These are phyloP conservation scores for Exserohilum turcica DNA, from an alignment of 2,329 filamentous ascomycete species.

Conservation along the genomic window DNA sequence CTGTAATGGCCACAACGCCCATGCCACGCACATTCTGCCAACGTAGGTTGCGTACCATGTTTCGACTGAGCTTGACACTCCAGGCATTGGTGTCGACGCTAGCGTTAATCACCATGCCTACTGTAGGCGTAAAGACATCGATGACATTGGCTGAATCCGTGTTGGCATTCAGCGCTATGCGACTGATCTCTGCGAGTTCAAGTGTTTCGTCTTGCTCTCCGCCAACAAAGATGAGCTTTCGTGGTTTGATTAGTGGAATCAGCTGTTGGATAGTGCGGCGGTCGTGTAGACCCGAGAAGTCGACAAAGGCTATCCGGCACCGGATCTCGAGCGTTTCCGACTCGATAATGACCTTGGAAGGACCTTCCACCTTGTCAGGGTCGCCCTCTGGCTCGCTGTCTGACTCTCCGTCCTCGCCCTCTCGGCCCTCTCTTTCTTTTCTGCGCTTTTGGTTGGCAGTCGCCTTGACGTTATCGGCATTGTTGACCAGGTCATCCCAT, in stretches of 20 bases:
- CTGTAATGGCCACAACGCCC: slow-evolving; percentile 91
- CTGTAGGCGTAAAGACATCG: slow-evolving; percentile 78
- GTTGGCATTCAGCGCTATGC: slow-evolving; percentile 63
- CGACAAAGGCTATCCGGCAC: slow-evolving; percentile 81
- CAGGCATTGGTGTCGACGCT: slow-evolving; percentile 98
- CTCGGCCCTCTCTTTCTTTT: slow-evolving; percentile 45
- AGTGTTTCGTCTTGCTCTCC: slow-evolving; percentile 76
- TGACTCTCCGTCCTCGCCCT: slow-evolving; percentile 43
- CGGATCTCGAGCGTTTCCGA: slow-evolving; percentile 69
- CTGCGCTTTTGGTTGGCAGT: slow-evolving; percentile 64
- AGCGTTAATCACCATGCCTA: slow-evolving; percentile 79
- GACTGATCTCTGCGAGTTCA: slow-evolving; percentile 78
- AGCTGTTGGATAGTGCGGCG: slow-evolving; percentile 93
- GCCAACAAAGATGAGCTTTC: slow-evolving; percentile 90
- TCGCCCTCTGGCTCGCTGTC: slow-evolving; percentile 59
- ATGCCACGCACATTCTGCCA: slow-evolving; percentile 94
- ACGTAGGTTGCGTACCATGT: slow-evolving; percentile 81
- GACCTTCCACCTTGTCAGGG: slow-evolving; percentile 63
- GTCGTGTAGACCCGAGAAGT: slow-evolving; percentile 91
- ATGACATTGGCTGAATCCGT: slow-evolving; percentile 52
- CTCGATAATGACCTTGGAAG: slow-evolving; percentile 74
- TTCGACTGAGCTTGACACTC: slow-evolving; percentile 87
- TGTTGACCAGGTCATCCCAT: slow-evolving; percentile 73
- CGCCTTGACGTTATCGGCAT: slow-evolving; percentile 46
- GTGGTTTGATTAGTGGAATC: slow-evolving; percentile 88